Base-by-base conservation (phyloP, 345 rosid species). In the Salix brachista region DNA sequence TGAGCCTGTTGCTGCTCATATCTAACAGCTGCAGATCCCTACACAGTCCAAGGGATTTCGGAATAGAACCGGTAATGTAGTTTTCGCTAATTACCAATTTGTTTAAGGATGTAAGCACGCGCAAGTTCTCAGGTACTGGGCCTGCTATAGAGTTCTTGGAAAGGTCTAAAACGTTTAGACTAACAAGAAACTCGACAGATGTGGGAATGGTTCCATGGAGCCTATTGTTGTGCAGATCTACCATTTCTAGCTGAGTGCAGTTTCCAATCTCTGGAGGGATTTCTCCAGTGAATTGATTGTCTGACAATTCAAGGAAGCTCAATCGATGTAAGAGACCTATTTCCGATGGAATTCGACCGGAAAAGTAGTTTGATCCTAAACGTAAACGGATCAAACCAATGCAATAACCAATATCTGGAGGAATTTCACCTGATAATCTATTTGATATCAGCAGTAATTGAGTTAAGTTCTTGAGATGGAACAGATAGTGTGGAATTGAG, bases 231-330 rank as follows among this genome's bases (percentile, higher is more conserved):
- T 74, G 91, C 71, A 91, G 82, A 80, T 91, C 90, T 36, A 87
- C 74, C 92, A 91, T 85, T 82, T 89, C 89, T 69, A 91, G 84
- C 72, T 84, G 79, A 56, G 80, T 77, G 82, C 96, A 91, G 79
- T 86, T 75, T 72, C 90, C 88, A 32, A 89, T 88, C 65, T 87
- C 88, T 0, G 6, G 73, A 37, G 96, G 96, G 50, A 91, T 88
- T 25, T 80, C 75, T 26, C 96, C 96, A 1, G 50, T 72, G 71
- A 91, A 83, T 37, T 75, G 87, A 68, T 91, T 91, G 42, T 81
- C 87, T 6, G 91, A 82, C 69, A 91, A 79, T 74, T 91, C 96
- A 68, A 91, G 91, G 80, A 89, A 91, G 86, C 84, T 88, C 82
- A 91, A 75, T 21, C 65, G 83, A 19, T 54, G 65, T 16, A 91